These are phyloP conservation scores for Calycina marina DNA, from an alignment of 2,329 filamentous ascomycete genomes.

Conservation along the genomic window DNA sequence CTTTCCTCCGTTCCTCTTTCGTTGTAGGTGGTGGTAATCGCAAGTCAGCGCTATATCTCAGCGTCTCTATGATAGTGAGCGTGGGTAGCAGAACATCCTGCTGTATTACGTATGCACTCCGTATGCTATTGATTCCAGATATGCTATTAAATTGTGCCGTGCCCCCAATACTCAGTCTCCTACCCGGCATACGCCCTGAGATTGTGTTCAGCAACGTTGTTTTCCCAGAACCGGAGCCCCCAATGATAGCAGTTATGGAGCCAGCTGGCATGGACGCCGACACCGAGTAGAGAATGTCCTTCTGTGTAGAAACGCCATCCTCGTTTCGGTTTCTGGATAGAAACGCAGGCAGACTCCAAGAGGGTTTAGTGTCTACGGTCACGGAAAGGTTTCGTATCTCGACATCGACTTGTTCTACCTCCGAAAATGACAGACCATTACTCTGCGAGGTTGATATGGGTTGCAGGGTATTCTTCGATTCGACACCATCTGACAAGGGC, in stretches of 20 bases:
- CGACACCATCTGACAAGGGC: too few species aligned
- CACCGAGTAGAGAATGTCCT: slow-evolving; percentile 46
- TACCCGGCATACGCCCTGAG: slow-evolving; percentile 49
- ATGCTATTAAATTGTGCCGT: slow-evolving; percentile 45
- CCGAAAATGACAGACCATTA: slow-evolving; percentile 24
- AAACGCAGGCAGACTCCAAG: slow-evolving; percentile 29
- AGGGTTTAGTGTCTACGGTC: slow-evolving; percentile 42
- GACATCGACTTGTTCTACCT: slow-evolving; percentile 40
- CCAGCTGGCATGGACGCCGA: slow-evolving; percentile 49
- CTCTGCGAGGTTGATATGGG: too few species aligned
- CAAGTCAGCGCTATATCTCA: slow-evolving; percentile 58
- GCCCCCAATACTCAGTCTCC: slow-evolving; percentile 36
- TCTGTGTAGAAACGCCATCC: slow-evolving; percentile 25
- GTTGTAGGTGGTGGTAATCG: slow-evolving; percentile 50
- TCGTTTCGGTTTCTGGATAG: slow-evolving; percentile 18
- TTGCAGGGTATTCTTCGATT: too few species aligned
- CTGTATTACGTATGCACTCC: slow-evolving; percentile 61
- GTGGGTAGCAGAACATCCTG: slow-evolving; percentile 61
- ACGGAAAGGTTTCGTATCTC: slow-evolving; percentile 39
- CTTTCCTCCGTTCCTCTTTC: slow-evolving; percentile 38
- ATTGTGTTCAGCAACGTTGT: slow-evolving; percentile 58
- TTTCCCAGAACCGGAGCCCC: slow-evolving; percentile 60
- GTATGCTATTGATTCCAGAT: slow-evolving; percentile 35
- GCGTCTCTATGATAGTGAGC: slow-evolving; percentile 60
- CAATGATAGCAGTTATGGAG: slow-evolving; percentile 60